Evolutionary conservation across 331 rosid genomes (phyloP).

Genomic region (Ulmus americana): DNA sequence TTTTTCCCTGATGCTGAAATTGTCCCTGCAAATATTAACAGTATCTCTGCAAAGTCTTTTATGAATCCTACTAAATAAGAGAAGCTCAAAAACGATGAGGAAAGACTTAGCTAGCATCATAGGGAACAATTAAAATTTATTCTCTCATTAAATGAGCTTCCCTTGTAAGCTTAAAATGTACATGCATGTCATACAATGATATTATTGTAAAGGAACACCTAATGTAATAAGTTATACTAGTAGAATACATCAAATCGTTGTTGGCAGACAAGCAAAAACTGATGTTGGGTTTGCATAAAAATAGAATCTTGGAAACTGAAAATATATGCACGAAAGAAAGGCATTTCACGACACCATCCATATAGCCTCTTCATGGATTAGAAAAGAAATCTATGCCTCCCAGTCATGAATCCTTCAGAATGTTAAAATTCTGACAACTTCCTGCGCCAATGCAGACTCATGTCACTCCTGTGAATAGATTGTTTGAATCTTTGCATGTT

Average conservation of each 20-base stretch:
- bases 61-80: not conserved
- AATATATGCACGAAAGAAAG: not conserved
- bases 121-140: not conserved
- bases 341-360: conserved; percentile 9
- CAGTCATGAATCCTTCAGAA: conserved; percentile 17
- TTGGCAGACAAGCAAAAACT: not conserved
- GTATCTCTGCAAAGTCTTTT: not conserved
- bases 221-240: not conserved
- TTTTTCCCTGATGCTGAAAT: conserved; percentile 2
- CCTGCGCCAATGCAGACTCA: not conserved
- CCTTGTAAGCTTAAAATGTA: conserved; percentile 13
- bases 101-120: not conserved
- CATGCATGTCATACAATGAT: not conserved
- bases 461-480: conserved; percentile 1
- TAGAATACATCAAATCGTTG: conserved; percentile 5
- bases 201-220: not conserved
- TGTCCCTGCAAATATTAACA: not conserved
- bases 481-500: not conserved
- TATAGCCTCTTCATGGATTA: conserved; percentile 25
- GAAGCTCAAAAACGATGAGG: not conserved
- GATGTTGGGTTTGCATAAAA: conserved; percentile 1
- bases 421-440: not conserved
- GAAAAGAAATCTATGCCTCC: conserved; percentile 22
- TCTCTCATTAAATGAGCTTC: conserved; percentile 2
- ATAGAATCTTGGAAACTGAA: not conserved